Evolutionary conservation across 1,139 yeast species (phyloP).

Genomic region (Kazachstania sp.): DNA sequence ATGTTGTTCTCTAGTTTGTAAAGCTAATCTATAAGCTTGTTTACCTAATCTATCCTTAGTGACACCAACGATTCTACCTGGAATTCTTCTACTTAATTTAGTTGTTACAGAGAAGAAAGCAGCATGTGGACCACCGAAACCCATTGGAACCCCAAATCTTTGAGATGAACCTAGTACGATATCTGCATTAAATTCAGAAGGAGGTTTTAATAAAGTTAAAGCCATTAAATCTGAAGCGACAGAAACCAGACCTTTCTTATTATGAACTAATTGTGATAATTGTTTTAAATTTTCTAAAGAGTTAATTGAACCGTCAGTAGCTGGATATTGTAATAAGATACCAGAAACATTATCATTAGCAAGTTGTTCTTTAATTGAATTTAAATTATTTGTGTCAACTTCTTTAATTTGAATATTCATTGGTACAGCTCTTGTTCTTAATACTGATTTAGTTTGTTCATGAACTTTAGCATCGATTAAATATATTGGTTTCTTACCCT

Average conservation of each 20-base stretch:
- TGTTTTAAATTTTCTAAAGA: constrained; percentile 40
- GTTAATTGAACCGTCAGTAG: constrained; percentile 68
- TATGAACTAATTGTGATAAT: constrained; percentile 60
- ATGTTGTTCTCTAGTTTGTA: constrained; percentile 97
- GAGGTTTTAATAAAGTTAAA: constrained; percentile 74
- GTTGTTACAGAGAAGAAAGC: constrained; percentile 86
- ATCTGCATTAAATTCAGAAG: constrained; percentile 82
- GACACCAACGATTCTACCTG: constrained; percentile 92
- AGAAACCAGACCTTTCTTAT: constrained; percentile 64
- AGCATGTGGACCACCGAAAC: constrained; percentile 98
- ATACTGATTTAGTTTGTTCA: constrained; percentile 77
- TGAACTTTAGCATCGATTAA: constrained; percentile 72
- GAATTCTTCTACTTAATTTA: constrained; percentile 80
- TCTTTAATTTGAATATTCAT: constrained; percentile 57
- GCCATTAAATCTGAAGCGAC: constrained; percentile 90
- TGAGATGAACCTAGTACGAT: constrained; percentile 89
- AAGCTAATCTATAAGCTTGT: constrained; percentile 80
- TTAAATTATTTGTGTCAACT: constrained; percentile 41
- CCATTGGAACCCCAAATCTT: constrained; percentile 95
- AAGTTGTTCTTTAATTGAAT: constrained; percentile 7
- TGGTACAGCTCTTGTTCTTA: constrained; percentile 70
- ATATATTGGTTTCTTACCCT: constrained; percentile 59
- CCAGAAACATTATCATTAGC: constrained; percentile 50
- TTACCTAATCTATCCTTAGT: constrained; percentile 88
- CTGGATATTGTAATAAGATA: constrained; percentile 83